A percentile compares a stretch with the other conserved stretches of the same genome.
These are phyloP conservation scores for Suillus placidus DNA, from an alignment of 768 basidiomycete species.

Conservation along the genomic window DNA sequence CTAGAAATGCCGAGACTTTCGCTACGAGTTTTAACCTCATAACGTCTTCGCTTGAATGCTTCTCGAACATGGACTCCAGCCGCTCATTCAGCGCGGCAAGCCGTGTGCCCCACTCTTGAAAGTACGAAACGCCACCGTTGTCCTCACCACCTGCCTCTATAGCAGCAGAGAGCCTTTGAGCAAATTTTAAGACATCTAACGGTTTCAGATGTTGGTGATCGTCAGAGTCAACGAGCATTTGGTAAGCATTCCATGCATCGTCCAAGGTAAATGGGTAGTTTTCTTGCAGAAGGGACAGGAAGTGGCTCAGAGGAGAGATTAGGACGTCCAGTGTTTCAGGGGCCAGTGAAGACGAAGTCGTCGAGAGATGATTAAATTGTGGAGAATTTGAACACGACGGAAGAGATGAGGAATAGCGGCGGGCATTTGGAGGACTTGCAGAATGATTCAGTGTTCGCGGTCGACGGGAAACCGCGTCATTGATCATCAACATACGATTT, in stretches of 20 bases:
- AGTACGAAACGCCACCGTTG: conserved; percentile 20
- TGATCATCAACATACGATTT: conserved; percentile 40
- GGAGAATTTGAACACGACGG: conserved; percentile 12
- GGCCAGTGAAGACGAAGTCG: conserved; percentile 3
- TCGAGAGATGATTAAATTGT: conserved; percentile 17
- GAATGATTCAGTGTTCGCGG: conserved; percentile 17
- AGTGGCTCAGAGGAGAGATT: conserved; percentile 8
- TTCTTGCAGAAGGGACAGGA: conserved; percentile 25
- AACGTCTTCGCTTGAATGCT: conserved; percentile 21
- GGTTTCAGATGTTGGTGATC: conserved; percentile 6
- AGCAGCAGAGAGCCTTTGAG: conserved; percentile 25
- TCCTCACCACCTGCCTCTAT: conserved; percentile 20
- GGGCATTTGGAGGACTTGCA: conserved; percentile 20
- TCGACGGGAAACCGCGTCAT: conserved; percentile 36
- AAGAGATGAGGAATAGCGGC: conserved; percentile 29
- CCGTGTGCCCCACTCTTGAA: conserved; percentile 41
- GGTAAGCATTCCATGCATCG: conserved; percentile 44
- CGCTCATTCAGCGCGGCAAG: conserved; percentile 37
- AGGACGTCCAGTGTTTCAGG: conserved; percentile 14
- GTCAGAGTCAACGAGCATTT: conserved; percentile 11
- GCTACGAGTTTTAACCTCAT: conserved; percentile 33
- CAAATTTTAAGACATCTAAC: conserved; percentile 30
- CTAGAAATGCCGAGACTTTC: conserved; percentile 40
- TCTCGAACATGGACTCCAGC: conserved; percentile 27
- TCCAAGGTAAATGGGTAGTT: conserved; percentile 36